These are phyloP conservation scores for Vigna hirtella DNA, from an alignment of 306 rosid genomes.

Conservation along the genomic window DNA sequence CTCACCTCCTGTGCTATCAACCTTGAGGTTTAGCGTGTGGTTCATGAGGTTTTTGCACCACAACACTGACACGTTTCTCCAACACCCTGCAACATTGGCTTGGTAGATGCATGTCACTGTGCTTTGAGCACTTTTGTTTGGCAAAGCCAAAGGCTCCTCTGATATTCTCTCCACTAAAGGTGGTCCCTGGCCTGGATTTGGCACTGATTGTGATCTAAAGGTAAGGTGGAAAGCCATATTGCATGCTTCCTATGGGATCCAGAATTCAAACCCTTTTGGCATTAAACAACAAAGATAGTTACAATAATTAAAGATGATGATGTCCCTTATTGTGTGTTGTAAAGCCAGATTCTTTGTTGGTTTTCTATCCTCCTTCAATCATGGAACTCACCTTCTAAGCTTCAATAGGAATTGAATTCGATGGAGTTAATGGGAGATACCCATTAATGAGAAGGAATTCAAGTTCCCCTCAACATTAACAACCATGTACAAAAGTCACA, in stretches of 20 bases:
- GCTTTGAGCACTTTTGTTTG: constrained; percentile 72
- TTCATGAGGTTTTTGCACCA: constrained; percentile 83
- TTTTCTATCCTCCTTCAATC: neutral
- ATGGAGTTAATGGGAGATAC: neutral
- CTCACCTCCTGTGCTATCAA: constrained; percentile 63
- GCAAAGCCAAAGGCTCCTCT: constrained; percentile 60
- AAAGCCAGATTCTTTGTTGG: neutral
- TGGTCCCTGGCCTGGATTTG: constrained; percentile 46
- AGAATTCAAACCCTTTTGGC: constrained; percentile 12
- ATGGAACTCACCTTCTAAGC: constrained; percentile 8
- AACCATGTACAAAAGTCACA: neutral
- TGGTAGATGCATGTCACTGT: constrained; percentile 79
- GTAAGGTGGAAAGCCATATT: constrained; percentile 64
- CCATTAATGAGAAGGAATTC: neutral
- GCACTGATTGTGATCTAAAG: constrained; percentile 55
- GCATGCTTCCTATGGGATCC: constrained; percentile 24
- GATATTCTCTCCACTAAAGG: constrained; percentile 66
- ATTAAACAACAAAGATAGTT: neutral
- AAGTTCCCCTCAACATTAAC: neutral
- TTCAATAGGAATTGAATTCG: neutral
- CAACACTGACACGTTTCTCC: constrained; percentile 67
- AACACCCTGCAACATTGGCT: constrained; percentile 59
- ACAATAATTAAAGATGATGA: no score
- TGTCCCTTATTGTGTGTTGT: no score
- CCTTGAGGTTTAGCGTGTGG: constrained; percentile 63